A percentile compares a stretch with the other conserved stretches of the same genome.
phyloP scores from a whole-genome alignment of 2,329 filamentous ascomycete genomes.

The Ophiostoma tasmaniense region DNA sequence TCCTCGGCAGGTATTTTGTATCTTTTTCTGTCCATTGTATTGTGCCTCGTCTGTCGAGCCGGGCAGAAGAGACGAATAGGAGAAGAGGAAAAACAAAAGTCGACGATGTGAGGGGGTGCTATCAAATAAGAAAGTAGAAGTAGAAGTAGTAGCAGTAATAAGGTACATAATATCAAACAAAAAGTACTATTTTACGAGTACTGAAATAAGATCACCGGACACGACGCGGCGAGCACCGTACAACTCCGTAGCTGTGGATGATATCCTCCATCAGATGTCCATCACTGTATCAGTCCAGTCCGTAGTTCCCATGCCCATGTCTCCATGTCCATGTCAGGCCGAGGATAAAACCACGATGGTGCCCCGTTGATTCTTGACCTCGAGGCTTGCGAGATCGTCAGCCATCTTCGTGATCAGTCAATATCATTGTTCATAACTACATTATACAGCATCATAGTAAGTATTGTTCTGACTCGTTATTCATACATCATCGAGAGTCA shows the following conservation, averaged over 20 bases:
- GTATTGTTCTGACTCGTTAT: too few relatives aligned
- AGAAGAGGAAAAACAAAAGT: background rate
- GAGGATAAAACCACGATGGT: constrained; percentile 1
- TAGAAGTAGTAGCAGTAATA: background rate
- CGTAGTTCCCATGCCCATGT: background rate
- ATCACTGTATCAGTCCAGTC: too few relatives aligned
- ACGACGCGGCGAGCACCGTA: background rate
- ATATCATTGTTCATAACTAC: background rate
- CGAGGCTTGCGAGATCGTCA: background rate
- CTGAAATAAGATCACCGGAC: background rate
- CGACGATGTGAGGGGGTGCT: background rate
- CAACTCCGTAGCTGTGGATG: background rate
- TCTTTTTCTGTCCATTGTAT: too few relatives aligned
- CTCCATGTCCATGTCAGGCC: background rate
- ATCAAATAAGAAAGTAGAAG: background rate
- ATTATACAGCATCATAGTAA: background rate
- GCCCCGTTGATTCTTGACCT: background rate
- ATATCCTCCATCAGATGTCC: background rate
- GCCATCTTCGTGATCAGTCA: background rate
- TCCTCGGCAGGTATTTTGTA: background rate
- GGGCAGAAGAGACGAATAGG: background rate
- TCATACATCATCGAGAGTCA: too few relatives aligned
- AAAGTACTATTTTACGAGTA: background rate
- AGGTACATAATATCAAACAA: background rate
- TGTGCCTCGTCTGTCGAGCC: background rate